Evolutionary conservation across 495 filamentous ascomycete species (phyloP).

Genomic region (Hyaloscypha variabilis): DNA sequence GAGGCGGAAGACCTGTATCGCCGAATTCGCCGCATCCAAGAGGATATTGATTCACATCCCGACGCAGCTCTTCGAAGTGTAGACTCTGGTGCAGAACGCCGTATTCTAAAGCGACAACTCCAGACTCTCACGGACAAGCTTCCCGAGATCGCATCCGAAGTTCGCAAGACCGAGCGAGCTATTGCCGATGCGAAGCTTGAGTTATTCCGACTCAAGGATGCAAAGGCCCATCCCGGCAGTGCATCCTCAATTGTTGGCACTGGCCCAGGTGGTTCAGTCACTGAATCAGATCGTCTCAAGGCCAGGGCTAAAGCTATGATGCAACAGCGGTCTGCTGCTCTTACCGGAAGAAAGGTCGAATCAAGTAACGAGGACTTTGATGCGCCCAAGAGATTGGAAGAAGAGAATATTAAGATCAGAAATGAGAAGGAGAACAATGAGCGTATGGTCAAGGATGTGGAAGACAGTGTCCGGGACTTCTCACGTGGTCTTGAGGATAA

Average conservation of each 20-base stretch:
- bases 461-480: constrained; percentile 95
- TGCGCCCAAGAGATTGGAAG: constrained; percentile 81
- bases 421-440: constrained; percentile 92
- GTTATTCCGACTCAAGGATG: constrained; percentile 90
- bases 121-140: constrained; percentile 87
- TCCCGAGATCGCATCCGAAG: constrained; percentile 88
- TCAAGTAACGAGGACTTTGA: constrained; percentile 67
- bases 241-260: constrained; percentile 87
- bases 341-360: constrained; percentile 79
- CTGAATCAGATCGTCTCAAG: constrained; percentile 92
- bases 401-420: constrained; percentile 78
- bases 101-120: constrained; percentile 83
- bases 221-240: constrained; percentile 85
- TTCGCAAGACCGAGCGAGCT: constrained; percentile 85
- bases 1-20: constrained; percentile 95
- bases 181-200: constrained; percentile 94
- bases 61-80: constrained; percentile 71
- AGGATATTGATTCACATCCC: constrained; percentile 93
- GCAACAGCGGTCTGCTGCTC: constrained; percentile 92
- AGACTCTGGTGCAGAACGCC: constrained; percentile 84
- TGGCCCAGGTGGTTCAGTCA: constrained; percentile 87
- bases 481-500: constrained; percentile 79
- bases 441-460: constrained; percentile 93
- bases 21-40: constrained; percentile 90
- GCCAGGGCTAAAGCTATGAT: constrained; percentile 96